Evolutionary conservation across 805 yeast genomes (phyloP).

Genomic region (Kodamaea laetipori): DNA sequence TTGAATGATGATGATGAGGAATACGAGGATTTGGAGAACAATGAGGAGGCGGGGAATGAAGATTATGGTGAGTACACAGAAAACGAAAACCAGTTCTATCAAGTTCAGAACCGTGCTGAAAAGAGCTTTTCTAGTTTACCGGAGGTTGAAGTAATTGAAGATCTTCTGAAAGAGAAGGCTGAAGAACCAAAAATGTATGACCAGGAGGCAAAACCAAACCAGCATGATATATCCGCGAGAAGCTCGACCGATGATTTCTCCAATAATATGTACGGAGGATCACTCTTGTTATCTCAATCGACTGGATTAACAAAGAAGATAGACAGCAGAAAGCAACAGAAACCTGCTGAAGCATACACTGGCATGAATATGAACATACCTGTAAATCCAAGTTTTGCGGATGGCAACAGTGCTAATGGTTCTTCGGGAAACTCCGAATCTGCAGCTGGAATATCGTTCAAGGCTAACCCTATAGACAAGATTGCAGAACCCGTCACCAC

Average conservation of each 20-base stretch:
- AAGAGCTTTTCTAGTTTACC: constrained; percentile 7
- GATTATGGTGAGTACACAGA: background rate
- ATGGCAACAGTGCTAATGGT: constrained; percentile 2
- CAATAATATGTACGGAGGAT: constrained; percentile 43
- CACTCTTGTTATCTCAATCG: constrained; percentile 43
- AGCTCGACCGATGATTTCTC: constrained; percentile 32
- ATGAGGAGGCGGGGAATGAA: constrained; percentile 11
- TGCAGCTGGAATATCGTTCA: constrained; percentile 35
- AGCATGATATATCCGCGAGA: constrained; percentile 6
- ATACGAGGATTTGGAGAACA: constrained; percentile 34
- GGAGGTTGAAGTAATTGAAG: constrained; percentile 6
- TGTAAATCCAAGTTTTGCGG: constrained; percentile 13
- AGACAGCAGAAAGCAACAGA: constrained; percentile 18
- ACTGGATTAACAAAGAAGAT: constrained; percentile 44
- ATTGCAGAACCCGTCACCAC: constrained; percentile 36
- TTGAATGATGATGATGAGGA: constrained; percentile 44
- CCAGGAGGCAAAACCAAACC: background rate
- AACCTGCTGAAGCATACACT: constrained; percentile 12
- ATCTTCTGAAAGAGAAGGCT: background rate
- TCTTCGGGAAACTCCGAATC: constrained; percentile 6
- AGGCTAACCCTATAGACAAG: constrained; percentile 29
- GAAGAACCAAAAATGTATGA: constrained; percentile 6
- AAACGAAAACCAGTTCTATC: constrained; percentile 4
- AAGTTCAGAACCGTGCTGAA: background rate
- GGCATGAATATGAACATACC: constrained; percentile 9